Base-by-base conservation (phyloP, 106 monocot species). In the Alisma plantagoaquatica region DNA sequence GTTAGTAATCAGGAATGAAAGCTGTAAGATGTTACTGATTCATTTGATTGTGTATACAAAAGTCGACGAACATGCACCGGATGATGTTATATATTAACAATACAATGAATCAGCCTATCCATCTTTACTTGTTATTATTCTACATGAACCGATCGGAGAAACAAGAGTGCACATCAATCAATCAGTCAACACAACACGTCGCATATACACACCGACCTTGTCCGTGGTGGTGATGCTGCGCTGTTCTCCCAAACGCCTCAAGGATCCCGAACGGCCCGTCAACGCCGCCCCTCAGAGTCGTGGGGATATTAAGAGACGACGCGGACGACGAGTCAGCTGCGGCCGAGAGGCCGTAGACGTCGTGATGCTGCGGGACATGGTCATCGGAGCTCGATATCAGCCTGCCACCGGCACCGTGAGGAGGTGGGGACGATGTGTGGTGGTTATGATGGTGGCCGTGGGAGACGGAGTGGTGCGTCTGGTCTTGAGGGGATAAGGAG, bases 401-500 rank as follows among this genome's bases (percentile, higher is more conserved):
- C n/a, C n/a, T n/a, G n/a, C n/a, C n/a, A n/a, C n/a, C n/a, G 14
- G 35, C 35, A 38, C 14, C 35, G 35, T 38, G 35, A 14, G 9
- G 35, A 6, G 14, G 35, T 14, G 35, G 14, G 35, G 35, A 7
- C 9, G 6, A 6, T 14, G 35, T 38, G 35, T 38, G 14, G 35
- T 14, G 14, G 35, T 38, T 14, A 35, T 53, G 10, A 9, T 69
- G 68, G 15, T 70, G 73, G 11, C 59, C 27, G 38, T 68, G 70
- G 0, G 67, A 24, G 8, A 73, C 27, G n/a, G 64, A 67, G 21
- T 70, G 73, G n/a, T n/a, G n/a, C n/a, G n/a, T n/a, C n/a, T n/a
- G n/a, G 21, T 92, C 86, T 26, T 92, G 86, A 10, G 72, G 82
- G 46, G 86, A 77, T 51, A 92, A 82, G 28, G 92, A 92, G 79